These are phyloP conservation scores for Sindora glabra DNA, from an alignment of 306 rosid species.

Conservation along the genomic window DNA sequence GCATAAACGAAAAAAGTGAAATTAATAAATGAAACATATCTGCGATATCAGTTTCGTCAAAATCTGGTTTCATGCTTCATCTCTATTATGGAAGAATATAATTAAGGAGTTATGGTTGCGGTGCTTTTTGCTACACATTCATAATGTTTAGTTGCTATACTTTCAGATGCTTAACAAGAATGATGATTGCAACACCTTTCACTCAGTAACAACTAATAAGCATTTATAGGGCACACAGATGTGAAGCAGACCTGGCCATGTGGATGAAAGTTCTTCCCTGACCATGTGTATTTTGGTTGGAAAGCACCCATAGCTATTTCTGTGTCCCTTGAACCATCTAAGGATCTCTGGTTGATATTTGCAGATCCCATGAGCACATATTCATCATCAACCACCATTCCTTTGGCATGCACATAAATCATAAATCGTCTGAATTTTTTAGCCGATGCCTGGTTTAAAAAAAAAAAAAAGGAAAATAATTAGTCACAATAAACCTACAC, in stretches of 20 bases:
- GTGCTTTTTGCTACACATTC: no score
- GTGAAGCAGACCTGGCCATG: conserved; percentile 49
- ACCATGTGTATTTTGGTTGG: conserved; percentile 39
- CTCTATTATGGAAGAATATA: no score
- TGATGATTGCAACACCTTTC: no score
- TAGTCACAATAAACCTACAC: no score
- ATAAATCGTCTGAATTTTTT: conserved; percentile 35
- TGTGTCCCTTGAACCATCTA: conserved; percentile 56
- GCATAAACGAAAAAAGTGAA: no score
- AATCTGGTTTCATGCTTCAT: no score
- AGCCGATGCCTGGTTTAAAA: conserved; percentile 16
- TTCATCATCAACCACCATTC: conserved; percentile 51
- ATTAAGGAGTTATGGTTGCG: no score
- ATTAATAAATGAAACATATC: background rate
- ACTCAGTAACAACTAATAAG: background rate
- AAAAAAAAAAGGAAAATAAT: background rate
- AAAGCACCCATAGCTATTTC: conserved; percentile 53
- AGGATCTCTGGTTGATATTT: conserved; percentile 44
- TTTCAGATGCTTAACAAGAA: background rate
- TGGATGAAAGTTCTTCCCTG: conserved; percentile 25
- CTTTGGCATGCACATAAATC: conserved; percentile 51
- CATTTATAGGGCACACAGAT: no score
- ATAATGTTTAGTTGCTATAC: no score
- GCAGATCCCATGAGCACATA: conserved; percentile 44
- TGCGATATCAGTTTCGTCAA: no score